Conservation (phyloP, 2,329 filamentous ascomycete species). For the Botrytis sinoallii region DNA sequence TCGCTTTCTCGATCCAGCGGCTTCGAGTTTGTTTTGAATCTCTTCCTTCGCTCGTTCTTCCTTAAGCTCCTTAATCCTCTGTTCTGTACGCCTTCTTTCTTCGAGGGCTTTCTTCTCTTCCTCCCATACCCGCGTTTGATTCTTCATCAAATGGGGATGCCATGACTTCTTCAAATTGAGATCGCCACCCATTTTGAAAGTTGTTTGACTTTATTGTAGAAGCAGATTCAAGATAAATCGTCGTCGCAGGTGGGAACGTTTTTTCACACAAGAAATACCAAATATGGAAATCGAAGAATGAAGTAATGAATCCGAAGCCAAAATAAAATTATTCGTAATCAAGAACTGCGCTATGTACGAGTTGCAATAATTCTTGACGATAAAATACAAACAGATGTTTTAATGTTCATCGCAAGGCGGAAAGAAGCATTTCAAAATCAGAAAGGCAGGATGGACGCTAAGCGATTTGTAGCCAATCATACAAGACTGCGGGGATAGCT, state of each 20-base stretch:
- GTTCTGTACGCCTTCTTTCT: conserved; percentile 90
- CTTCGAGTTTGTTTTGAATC: conserved; percentile 83
- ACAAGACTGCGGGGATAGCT: conserved; percentile 1
- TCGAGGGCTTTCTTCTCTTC: conserved; percentile 90
- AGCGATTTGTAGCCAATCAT: conserved; percentile 11
- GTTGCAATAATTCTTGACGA: not conserved
- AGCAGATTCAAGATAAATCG: not conserved
- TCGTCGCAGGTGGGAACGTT: not conserved
- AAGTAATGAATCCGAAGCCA: not conserved
- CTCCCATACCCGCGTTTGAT: conserved; percentile 86
- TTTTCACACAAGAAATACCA: not conserved
- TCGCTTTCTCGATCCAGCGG: conserved; percentile 76
- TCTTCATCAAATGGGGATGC: conserved; percentile 86
- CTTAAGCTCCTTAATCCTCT: conserved; percentile 86
- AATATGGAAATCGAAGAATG: not conserved
- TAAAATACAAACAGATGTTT: not conserved
- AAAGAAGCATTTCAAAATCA: conserved; percentile 7
- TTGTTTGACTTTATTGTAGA: conserved; percentile 19
- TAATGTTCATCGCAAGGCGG: not conserved
- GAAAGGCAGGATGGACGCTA: conserved; percentile 2
- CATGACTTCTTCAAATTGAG: conserved; percentile 94
- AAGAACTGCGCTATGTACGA: not conserved
- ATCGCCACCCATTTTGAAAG: conserved; percentile 80
- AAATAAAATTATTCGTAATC: not conserved
- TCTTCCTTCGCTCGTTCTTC: conserved; percentile 93